phyloP scores from a whole-genome alignment of 805 yeast genomes.

The Suhomyces sp. region DNA sequence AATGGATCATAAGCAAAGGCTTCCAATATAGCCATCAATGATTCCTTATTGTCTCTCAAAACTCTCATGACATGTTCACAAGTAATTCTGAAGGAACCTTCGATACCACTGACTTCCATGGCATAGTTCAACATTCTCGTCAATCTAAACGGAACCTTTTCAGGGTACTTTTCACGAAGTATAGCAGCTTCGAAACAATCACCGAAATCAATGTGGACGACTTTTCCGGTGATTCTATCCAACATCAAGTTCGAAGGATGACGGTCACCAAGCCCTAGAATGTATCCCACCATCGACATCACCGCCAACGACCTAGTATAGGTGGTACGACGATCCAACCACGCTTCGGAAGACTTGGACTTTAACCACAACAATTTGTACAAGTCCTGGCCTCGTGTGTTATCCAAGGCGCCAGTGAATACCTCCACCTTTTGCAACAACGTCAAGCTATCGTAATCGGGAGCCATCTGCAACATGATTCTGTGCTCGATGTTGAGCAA shows the following conservation, averaged over 20 bases:
- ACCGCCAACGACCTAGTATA: conserved; percentile 95
- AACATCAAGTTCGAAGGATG: conserved; percentile 97
- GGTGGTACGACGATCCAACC: conserved; percentile 96
- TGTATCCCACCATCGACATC: conserved; percentile 98
- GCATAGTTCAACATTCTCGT: conserved; percentile 97
- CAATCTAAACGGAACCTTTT: conserved; percentile 93
- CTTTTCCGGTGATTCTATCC: conserved; percentile 91
- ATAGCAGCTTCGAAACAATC: conserved; percentile 99
- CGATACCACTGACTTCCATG: conserved; percentile 98
- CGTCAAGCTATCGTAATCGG: conserved; percentile 88
- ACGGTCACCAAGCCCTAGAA: conserved; percentile 93
- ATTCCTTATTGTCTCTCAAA: conserved; percentile 88
- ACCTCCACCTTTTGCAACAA: conserved; percentile 92
- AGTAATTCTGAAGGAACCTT: conserved; percentile 94
- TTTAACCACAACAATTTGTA: conserved; percentile 96
- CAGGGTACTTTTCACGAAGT: conserved; percentile 94
- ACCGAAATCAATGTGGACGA: conserved; percentile 96
- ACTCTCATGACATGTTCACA: conserved; percentile 98
- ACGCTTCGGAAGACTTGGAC: conserved; percentile 92
- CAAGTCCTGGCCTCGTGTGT: conserved; percentile 93
- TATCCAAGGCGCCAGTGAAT: conserved; percentile 91
- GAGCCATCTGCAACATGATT: conserved; percentile 97
- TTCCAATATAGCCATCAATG: conserved; percentile 95
- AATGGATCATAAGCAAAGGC: conserved; percentile 98
- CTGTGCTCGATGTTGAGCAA: conserved; percentile 90